Conservation (phyloP, 139 green algal genomes). For the Trebouxia sp. region DNA sequence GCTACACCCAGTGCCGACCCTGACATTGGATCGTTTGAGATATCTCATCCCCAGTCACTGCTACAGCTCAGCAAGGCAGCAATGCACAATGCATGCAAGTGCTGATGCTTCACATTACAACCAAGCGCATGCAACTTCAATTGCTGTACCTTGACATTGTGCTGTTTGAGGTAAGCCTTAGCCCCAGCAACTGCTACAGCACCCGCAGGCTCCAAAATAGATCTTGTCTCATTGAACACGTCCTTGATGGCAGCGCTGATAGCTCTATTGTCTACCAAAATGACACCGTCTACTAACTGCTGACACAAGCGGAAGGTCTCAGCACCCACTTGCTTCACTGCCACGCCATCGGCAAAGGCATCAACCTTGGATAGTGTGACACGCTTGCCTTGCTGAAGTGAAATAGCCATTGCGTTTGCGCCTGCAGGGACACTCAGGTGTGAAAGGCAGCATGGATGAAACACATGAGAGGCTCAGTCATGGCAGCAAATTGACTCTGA, state of each 20-base stretch:
- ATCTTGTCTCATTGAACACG: constrained; percentile 86
- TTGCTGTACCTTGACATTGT: constrained; percentile 67
- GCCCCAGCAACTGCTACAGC: constrained; percentile 89
- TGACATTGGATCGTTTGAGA: too few species aligned
- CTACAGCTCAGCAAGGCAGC: too few species aligned
- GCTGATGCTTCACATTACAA: background rate
- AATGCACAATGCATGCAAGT: too few species aligned
- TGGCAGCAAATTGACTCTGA: too few species aligned
- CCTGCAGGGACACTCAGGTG: constrained; percentile 44
- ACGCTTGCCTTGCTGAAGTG: constrained; percentile 66
- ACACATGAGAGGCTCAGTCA: too few species aligned
- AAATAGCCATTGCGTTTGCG: constrained; percentile 94
- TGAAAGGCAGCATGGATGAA: background rate
- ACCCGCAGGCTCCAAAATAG: constrained; percentile 92
- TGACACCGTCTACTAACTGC: constrained; percentile 86
- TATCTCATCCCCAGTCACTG: too few species aligned
- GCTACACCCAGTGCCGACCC: too few species aligned
- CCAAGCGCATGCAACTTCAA: too few species aligned
- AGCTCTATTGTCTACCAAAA: constrained; percentile 87
- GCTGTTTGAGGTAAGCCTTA: constrained; percentile 79
- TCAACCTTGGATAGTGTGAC: constrained; percentile 84
- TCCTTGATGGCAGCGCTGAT: constrained; percentile 89
- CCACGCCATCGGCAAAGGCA: constrained; percentile 93
- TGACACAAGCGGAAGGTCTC: constrained; percentile 93
- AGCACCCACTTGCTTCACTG: constrained; percentile 83